Evolutionary conservation across 208 protist genomes (phyloP), one percentile per base, ranked within the genome.

Genomic region (Wallacemonas sp.): DNA sequence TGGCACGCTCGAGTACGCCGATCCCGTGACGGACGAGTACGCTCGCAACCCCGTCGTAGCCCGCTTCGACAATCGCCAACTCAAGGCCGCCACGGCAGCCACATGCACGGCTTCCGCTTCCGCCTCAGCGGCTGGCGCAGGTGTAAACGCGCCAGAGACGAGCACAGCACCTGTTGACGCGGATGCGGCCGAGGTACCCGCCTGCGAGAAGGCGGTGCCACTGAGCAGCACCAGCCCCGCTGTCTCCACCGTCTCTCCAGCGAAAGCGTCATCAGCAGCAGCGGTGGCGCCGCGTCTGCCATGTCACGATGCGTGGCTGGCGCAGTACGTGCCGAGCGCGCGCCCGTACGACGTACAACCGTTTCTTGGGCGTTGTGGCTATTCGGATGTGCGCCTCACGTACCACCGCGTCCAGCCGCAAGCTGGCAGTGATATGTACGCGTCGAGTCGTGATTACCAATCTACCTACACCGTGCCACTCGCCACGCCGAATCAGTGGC

Each of bases 401-500:
- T 68, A 65, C 60, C 33, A 64, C 43, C 48, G 49, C 24, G 52
- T 68, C 3, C 68, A 73, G 47, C 19, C 68, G 9, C 33, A 33
- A 34, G 36, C 61, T 19, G 47, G n/a, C 21, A 65, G 54, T 16
- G 58, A 39, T 34, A 64, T 71, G 39, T 71, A 71, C 39, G 66
- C 66, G 21, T 5, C 19, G 2, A 39, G 19, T n/a, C 49, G 30
- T 19, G 56, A 64, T 14, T 64, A 38, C 39, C 26, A 41, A 34
- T 52, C 56, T 0, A 52, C 36, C 21, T 41, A 63, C 29, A 24
- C 26, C 3, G 41, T 57, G 6, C 66, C 66, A 16, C 52, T 71
- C 4, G 66, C 41, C 3, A 71, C 66, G 16, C 66, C 66, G 21
- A 71, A 71, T 30, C 19, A 9, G 41, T 71, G 66, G 66, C 66